Evolutionary conservation across 2,329 filamentous ascomycete species (phyloP).

Genomic region (Cladosporium sphaerospermum): DNA sequence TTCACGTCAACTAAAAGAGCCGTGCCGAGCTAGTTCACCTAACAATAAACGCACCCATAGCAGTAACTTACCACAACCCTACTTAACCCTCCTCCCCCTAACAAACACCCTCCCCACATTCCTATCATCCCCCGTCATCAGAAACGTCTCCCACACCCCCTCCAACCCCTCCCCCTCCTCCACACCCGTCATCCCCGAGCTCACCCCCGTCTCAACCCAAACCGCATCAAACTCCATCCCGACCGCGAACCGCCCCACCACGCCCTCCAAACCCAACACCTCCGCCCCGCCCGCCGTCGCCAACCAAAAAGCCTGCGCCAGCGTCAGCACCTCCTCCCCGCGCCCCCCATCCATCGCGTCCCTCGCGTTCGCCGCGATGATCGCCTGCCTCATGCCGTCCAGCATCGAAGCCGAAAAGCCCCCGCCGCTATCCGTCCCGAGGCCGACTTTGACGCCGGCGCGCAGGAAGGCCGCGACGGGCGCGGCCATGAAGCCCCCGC

Average conservation of each 20-base stretch:
- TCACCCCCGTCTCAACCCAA: neutral
- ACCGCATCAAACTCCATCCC: conserved; percentile 58
- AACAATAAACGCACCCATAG: too few species aligned
- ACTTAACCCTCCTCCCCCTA: neutral
- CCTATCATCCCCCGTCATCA: conserved; percentile 5
- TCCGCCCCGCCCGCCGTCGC: conserved; percentile 56
- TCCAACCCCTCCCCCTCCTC: neutral
- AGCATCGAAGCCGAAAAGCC: conserved; percentile 57
- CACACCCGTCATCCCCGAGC: neutral
- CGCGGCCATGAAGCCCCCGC: conserved; percentile 45
- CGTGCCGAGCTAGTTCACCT: too few species aligned
- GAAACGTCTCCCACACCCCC: neutral
- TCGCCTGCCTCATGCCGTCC: conserved; percentile 44
- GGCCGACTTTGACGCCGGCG: conserved; percentile 56
- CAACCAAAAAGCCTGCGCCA: conserved; percentile 46
- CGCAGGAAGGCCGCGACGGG: conserved; percentile 53
- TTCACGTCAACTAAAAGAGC: too few species aligned
- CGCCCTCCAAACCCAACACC: conserved; percentile 50
- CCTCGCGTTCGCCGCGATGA: neutral
- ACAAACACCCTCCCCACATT: conserved; percentile 2
- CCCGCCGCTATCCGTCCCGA: conserved; percentile 60
- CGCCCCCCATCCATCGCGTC: conserved; percentile 48
- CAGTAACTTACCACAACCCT: neutral
- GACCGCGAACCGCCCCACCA: conserved; percentile 51
- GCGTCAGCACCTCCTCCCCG: conserved; percentile 28